These are phyloP conservation scores for Pythium graminicola DNA, from an alignment of 352 stramenopile genomes.

Conservation along the genomic window DNA sequence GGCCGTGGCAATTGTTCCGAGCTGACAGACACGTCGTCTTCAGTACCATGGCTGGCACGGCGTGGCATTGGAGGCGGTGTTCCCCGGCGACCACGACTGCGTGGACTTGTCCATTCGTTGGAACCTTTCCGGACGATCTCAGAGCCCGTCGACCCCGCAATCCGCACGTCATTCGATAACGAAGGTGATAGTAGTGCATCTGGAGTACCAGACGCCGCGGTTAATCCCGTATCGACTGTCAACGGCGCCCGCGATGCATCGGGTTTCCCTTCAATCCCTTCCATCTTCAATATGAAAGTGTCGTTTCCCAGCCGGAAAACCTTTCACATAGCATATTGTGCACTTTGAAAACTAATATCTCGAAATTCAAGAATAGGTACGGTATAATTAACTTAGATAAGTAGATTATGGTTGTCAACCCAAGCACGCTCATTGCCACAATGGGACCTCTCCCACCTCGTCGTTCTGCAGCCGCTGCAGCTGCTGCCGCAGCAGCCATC, in stretches of 20 bases:
- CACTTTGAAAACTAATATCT: neutral
- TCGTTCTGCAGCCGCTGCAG: constrained; percentile 10
- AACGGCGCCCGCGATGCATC: neutral
- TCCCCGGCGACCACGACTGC: constrained; percentile 5
- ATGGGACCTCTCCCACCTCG: neutral
- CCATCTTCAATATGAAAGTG: constrained; percentile 12
- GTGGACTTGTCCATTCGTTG: constrained; percentile 20
- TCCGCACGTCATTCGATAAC: neutral
- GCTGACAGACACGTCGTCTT: neutral
- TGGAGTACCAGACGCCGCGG: no score
- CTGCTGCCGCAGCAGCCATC: constrained; percentile 20
- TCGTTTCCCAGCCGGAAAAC: constrained; percentile 14
- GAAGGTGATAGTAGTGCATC: no score
- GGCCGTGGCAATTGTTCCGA: neutral
- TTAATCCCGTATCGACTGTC: neutral
- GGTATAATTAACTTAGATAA: neutral
- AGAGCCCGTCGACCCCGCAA: neutral
- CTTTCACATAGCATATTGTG: constrained; percentile 2
- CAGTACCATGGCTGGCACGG: constrained; percentile 6
- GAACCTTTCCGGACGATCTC: constrained; percentile 10
- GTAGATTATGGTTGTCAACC: neutral
- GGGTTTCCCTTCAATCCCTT: neutral
- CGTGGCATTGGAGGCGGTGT: constrained; percentile 19
- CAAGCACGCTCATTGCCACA: neutral
- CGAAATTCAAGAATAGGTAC: constrained; percentile 6